Percentiles rank a stretch among this genome's conserved stretches.
Conservation (phyloP, 1,284 basidiomycete genomes). For the Sanghuangporus weigelae region DNA sequence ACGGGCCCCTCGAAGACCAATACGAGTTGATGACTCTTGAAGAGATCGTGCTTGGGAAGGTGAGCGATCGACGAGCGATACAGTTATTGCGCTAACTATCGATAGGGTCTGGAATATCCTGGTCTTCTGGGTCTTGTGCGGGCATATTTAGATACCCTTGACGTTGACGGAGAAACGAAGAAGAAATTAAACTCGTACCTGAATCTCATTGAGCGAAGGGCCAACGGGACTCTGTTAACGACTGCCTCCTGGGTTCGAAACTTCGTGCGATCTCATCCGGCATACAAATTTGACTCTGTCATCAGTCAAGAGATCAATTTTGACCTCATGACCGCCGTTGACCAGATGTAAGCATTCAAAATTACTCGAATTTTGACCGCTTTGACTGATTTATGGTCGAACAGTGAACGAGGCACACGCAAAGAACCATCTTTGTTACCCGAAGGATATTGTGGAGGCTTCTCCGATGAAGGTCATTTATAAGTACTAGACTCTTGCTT, state of each 20-base stretch:
- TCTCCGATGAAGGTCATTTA: constrained; percentile 14
- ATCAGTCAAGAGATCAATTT: constrained; percentile 92
- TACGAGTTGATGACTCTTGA: constrained; percentile 90
- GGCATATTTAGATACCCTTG: constrained; percentile 85
- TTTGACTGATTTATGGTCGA: neutral
- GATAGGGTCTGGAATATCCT: constrained; percentile 64
- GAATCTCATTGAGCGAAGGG: constrained; percentile 72
- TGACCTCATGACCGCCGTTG: constrained; percentile 87
- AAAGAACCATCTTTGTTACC: constrained; percentile 62
- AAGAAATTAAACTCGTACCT: constrained; percentile 74
- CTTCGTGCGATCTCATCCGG: constrained; percentile 86
- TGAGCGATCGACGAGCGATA: constrained; percentile 23
- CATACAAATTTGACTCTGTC: constrained; percentile 88
- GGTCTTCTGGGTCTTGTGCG: constrained; percentile 84
- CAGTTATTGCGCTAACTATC: neutral
- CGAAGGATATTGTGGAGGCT: constrained; percentile 47
- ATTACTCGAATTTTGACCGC: neutral
- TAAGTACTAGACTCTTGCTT: neutral
- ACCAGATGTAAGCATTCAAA: constrained; percentile 71
- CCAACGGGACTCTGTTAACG: constrained; percentile 82
- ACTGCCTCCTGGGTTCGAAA: constrained; percentile 91
- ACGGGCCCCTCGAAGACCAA: constrained; percentile 67
- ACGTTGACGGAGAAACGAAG: constrained; percentile 64
- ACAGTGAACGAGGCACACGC: constrained; percentile 66
- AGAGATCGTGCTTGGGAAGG: constrained; percentile 94